phyloP scores from a whole-genome alignment of 495 filamentous ascomycete genomes.

The Pseudoneurospora amorphoporcata region DNA sequence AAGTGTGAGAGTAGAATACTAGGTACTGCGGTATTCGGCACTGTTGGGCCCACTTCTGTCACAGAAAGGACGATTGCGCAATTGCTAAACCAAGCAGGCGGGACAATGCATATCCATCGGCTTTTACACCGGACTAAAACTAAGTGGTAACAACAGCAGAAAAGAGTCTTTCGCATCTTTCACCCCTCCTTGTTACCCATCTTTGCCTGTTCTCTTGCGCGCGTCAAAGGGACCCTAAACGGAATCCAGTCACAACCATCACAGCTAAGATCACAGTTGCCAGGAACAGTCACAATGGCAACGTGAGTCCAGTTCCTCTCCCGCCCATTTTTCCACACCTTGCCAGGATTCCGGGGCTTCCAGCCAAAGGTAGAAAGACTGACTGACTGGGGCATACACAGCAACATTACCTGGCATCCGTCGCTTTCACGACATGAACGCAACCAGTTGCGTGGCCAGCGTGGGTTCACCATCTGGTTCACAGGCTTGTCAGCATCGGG shows the following conservation, averaged over 20 bases:
- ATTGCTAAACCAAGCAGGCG: not conserved
- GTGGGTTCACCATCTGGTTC: slow-evolving; percentile 93
- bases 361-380: not conserved
- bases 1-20: not conserved
- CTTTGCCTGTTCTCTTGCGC: not conserved
- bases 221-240: not conserved
- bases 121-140: not conserved
- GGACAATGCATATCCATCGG: not conserved
- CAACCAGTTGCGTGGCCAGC: slow-evolving; percentile 65
- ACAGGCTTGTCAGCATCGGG: slow-evolving; percentile 91
- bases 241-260: not conserved
- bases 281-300: slow-evolving; percentile 5
- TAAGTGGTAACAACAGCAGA: not conserved
- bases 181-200: not conserved
- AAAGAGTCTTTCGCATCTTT: not conserved
- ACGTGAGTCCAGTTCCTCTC: slow-evolving; percentile 2
- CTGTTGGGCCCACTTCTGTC: not conserved
- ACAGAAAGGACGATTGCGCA: not conserved
- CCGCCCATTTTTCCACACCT: not conserved
- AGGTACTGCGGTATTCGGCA: not conserved
- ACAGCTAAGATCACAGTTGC: not conserved
- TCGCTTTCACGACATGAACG: slow-evolving; percentile 80
- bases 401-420: slow-evolving; percentile 98
- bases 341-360: not conserved
- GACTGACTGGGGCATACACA: slow-evolving; percentile 22